Evolutionary conservation across 257 asterid species (phyloP).

Genomic region (Osmanthus fragrans): DNA sequence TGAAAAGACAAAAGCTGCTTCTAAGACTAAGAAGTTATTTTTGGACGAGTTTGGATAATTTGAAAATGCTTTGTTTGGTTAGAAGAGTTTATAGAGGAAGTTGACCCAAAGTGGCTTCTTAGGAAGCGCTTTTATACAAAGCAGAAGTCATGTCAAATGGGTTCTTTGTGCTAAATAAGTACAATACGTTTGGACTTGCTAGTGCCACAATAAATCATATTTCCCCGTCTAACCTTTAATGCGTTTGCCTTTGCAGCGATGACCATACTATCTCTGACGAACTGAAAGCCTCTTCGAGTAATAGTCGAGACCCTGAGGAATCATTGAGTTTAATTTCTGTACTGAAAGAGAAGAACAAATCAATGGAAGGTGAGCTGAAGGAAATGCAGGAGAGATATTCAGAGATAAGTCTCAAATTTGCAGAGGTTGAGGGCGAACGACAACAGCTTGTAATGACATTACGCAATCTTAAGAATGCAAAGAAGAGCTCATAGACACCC

Average conservation of each 20-base stretch:
- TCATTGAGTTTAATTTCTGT: constrained; percentile 37
- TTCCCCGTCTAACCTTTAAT: background rate
- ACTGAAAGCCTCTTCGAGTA: constrained; percentile 8
- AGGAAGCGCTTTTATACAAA: too few species aligned
- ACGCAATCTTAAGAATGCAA: constrained; percentile 73
- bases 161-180: background rate
- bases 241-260: constrained; percentile 31
- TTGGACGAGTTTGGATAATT: too few species aligned
- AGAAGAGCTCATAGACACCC: constrained; percentile 39
- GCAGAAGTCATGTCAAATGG: too few species aligned
- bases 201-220: background rate
- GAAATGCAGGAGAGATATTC: constrained; percentile 98
- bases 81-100: too few species aligned
- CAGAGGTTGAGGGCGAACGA: constrained; percentile 98
- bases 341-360: constrained; percentile 57
- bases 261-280: constrained; percentile 14
- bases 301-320: constrained; percentile 29
- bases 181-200: background rate
- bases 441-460: constrained; percentile 94
- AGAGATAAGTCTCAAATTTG: constrained; percentile 95
- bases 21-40: too few species aligned
- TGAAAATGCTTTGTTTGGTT: too few species aligned
- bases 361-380: constrained; percentile 77
- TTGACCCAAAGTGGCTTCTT: too few species aligned
- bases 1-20: too few species aligned